A percentile compares a stretch with the other conserved stretches of the same genome.
Conservation (phyloP, 139 green algal genomes). For the Chlamydomonas incerta region DNA sequence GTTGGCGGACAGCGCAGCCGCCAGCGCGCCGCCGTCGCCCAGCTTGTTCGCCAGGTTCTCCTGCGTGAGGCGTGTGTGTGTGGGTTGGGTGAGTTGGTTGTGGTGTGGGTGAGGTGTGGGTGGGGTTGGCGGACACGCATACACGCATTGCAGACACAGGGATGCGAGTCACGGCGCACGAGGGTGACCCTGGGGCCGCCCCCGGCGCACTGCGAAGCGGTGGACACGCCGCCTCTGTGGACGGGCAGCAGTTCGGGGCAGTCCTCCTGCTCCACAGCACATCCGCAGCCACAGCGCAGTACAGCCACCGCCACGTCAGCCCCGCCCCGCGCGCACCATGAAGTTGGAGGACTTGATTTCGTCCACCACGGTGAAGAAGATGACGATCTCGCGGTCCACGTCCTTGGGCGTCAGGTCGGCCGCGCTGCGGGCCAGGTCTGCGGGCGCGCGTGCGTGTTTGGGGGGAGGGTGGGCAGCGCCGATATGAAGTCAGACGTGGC, state of each 20-base stretch:
- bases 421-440: background rate
- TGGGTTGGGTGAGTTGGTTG: too few relatives aligned
- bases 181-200: too few relatives aligned
- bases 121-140: too few relatives aligned
- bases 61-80: background rate
- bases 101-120: too few relatives aligned
- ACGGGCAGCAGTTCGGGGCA: too few relatives aligned
- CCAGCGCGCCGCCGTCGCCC: background rate
- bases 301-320: background rate
- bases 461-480: too few relatives aligned
- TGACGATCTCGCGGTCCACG: slow-evolving; percentile 61
- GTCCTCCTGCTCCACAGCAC: too few relatives aligned
- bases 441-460: background rate
- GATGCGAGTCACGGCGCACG: too few relatives aligned
- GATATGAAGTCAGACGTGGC: too few relatives aligned
- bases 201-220: too few relatives aligned
- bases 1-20: background rate
- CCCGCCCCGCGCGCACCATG: background rate
- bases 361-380: slow-evolving; percentile 61
- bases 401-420: slow-evolving; percentile 21
- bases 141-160: too few relatives aligned
- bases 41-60: slow-evolving; percentile 57
- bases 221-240: too few relatives aligned
- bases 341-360: slow-evolving; percentile 43
- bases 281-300: slow-evolving; percentile 44